phyloP scores from a whole-genome alignment of 257 asterid genomes.

The Petunia secreta region DNA sequence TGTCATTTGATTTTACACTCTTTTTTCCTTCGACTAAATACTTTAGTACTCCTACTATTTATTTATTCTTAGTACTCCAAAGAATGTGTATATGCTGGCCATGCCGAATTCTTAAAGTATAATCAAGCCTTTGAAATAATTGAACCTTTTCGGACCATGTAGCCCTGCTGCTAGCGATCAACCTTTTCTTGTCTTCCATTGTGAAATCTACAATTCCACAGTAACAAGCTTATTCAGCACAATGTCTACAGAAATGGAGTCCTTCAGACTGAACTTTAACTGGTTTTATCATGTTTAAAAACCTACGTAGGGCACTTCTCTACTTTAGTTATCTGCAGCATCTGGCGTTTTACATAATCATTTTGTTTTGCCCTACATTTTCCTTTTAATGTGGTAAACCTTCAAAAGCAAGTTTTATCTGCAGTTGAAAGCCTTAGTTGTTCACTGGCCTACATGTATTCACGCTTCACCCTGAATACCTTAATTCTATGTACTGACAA shows the following conservation, averaged over 20 bases:
- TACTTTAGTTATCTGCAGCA: constrained; percentile 34
- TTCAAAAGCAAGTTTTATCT: constrained; percentile 45
- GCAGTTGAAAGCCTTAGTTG: constrained; percentile 43
- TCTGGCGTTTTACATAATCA: constrained; percentile 35
- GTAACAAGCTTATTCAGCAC: constrained; percentile 46
- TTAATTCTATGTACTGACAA: too few species aligned
- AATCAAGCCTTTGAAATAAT: too few species aligned
- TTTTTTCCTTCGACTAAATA: too few species aligned
- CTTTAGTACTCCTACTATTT: too few species aligned
- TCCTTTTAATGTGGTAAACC: constrained; percentile 42
- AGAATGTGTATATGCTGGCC: too few species aligned
- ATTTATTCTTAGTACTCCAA: too few species aligned
- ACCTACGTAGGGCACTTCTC: neutral
- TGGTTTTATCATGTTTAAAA: constrained; percentile 33
- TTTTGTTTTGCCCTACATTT: neutral
- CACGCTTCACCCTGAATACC: neutral
- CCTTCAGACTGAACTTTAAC: constrained; percentile 34
- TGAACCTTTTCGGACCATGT: too few species aligned
- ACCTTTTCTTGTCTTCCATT: constrained; percentile 45
- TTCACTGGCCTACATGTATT: constrained; percentile 39
- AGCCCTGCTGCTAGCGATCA: constrained; percentile 30
- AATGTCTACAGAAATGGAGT: constrained; percentile 47
- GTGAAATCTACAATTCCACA: constrained; percentile 44
- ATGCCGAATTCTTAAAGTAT: too few species aligned
- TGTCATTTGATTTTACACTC: too few species aligned